Evolutionary conservation across 2,329 filamentous ascomycete species (phyloP), one percentile per base, ranked within the genome.

Genomic region (Calonectria montana): DNA sequence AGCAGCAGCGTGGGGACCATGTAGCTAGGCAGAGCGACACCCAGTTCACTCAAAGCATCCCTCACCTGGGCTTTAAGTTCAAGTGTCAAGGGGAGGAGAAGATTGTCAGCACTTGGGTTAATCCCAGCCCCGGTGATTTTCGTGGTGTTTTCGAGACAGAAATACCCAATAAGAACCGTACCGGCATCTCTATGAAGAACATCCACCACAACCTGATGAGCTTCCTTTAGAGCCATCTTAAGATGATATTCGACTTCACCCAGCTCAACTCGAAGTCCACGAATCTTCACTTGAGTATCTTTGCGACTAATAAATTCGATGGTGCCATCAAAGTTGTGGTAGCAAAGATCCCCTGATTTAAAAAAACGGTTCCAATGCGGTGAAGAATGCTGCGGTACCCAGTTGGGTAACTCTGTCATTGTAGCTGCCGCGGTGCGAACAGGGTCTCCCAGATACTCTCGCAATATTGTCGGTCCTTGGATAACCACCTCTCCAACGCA

Each of bases 401-500:
- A 57, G 8, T 25, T 13, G 1, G 53, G 53, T 13, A 57, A 37
- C 5, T 57, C 29, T 8, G 18, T 18, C n/a, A 57, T 57, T 13
- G 53, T 57, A n/a, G 53, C n/a, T 39, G 53, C 53, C 8, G 31
- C 31, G 18, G 53, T 57, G 4, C 35, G 35, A 15, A 18, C 31
- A 3, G 53, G 53, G 5, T 57, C 31, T 12, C 18, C 31, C 10
- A 57, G 25, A 25, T 57, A 57, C 29, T 57, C 53, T 21, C 53
- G 53, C 10, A 57, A 57, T 15, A 57, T 37, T 16, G 53, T 57
- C 25, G 53, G 53, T 23, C 53, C 53, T 18, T 57, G 79, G 3
- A 82, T 31, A 1, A 81, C 64, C 0, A 82, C 66, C 39, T 82
- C 81, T 2, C 80, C 81, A 4, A 77, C 37, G 0, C 50, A 43